phyloP scores from a whole-genome alignment of 768 basidiomycete species.

The Hygrocybe coccinea region DNA sequence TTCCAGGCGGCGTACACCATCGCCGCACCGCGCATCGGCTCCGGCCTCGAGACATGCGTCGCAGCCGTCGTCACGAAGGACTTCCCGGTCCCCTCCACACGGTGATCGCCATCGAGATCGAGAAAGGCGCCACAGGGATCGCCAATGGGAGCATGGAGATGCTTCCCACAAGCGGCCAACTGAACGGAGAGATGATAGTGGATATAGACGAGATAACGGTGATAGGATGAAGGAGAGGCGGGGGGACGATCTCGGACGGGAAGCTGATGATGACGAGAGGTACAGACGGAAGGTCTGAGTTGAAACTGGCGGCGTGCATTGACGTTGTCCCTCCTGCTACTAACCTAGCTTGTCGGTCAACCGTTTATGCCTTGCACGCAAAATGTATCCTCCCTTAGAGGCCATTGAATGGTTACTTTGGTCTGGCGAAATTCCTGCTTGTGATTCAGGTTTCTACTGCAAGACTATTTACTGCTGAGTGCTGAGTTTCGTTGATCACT shows the following conservation, averaged over 20 bases:
- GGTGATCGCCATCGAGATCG: slow-evolving; percentile 30
- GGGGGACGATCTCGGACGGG: neutral
- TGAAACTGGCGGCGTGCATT: no score
- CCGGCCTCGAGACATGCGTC: slow-evolving; percentile 26
- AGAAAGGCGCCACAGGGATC: slow-evolving; percentile 19
- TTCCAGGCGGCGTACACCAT: slow-evolving; percentile 43
- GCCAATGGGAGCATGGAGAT: neutral
- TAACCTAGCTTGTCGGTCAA: no score
- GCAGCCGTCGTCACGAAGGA: slow-evolving; percentile 42
- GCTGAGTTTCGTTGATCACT: no score
- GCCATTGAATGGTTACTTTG: neutral
- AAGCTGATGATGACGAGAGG: no score
- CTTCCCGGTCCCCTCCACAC: slow-evolving; percentile 46
- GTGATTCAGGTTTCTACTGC: no score
- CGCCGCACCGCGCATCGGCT: slow-evolving; percentile 34
- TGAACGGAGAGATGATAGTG: neutral
- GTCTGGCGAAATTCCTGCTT: no score
- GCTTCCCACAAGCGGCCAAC: neutral
- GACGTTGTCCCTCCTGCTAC: no score
- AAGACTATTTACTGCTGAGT: no score
- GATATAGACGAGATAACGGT: neutral
- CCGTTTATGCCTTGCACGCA: no score
- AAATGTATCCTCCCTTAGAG: neutral
- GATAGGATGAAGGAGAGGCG: neutral
- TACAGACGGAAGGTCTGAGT: no score